Evolutionary conservation across 768 basidiomycete genomes (phyloP).

Genomic region (Termitomyces sp.): DNA sequence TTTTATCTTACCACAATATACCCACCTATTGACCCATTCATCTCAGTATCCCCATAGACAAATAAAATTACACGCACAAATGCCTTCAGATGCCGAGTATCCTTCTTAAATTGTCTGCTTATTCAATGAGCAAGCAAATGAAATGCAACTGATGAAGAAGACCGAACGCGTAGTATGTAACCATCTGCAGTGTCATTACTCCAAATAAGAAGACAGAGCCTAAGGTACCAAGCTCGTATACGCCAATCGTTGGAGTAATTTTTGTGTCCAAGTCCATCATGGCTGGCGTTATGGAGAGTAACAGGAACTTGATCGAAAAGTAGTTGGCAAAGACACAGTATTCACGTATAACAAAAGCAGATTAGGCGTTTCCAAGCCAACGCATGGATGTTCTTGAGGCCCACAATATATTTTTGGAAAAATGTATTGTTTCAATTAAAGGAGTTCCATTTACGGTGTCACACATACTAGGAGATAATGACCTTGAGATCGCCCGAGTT

Average conservation of each 20-base stretch:
- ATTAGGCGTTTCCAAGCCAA: not conserved
- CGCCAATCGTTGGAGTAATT: not conserved
- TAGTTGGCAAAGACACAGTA: not conserved
- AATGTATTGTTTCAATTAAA: no score
- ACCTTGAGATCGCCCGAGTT: no score
- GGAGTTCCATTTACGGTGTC: no score
- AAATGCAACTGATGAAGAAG: not conserved
- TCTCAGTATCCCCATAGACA: not conserved
- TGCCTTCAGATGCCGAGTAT: constrained; percentile 1
- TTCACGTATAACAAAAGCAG: not conserved
- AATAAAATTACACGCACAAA: constrained; percentile 1
- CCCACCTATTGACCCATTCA: constrained; percentile 1
- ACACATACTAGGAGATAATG: no score
- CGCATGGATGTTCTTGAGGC: no score
- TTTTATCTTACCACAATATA: constrained; percentile 1
- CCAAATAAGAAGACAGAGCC: constrained; percentile 4
- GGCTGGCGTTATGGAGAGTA: not conserved
- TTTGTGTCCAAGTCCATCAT: not conserved
- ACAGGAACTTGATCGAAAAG: not conserved
- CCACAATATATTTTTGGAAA: no score
- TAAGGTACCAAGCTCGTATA: not conserved
- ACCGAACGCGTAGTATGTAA: constrained; percentile 2
- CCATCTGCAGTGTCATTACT: not conserved
- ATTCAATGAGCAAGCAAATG: not conserved
- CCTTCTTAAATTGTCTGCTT: constrained; percentile 4